A percentile compares a stretch with the other conserved stretches of the same genome.
Evolutionary conservation across 2,329 filamentous ascomycete species (phyloP).

Genomic region (Penicillium sp.): DNA sequence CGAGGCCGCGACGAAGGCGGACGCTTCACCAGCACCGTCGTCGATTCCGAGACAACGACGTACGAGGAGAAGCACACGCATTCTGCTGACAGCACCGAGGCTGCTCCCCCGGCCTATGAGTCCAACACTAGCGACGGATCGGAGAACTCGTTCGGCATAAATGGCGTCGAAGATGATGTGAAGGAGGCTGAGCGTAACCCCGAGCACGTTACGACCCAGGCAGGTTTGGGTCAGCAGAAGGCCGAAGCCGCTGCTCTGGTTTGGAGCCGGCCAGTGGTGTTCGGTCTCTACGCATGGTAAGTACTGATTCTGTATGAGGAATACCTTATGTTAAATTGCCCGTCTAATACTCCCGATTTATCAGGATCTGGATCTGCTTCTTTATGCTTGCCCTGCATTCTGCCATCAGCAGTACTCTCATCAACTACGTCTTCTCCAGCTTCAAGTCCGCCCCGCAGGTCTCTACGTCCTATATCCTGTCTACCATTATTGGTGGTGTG

Average conservation of each 20-base stretch:
- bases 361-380: conserved; percentile 47
- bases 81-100: background rate
- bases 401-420: conserved; percentile 43
- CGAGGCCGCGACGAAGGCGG: conserved; percentile 16
- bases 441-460: conserved; percentile 52
- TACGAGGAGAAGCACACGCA: conserved; percentile 9
- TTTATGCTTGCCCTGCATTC: conserved; percentile 48
- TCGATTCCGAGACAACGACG: conserved; percentile 1
- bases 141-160: conserved; percentile 2
- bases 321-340: background rate
- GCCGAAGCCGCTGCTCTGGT: conserved; percentile 44
- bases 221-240: conserved; percentile 27
- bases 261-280: conserved; percentile 38
- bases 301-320: background rate
- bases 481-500: conserved; percentile 57
- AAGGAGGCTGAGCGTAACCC: conserved; percentile 17
- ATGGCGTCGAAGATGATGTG: conserved; percentile 19
- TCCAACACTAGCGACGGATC: background rate
- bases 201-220: conserved; percentile 13
- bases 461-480: conserved; percentile 54
- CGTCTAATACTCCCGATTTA: conserved; percentile 2
- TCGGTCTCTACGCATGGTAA: conserved; percentile 37
- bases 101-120: background rate
- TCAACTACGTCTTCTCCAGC: conserved; percentile 51
- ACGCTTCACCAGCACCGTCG: conserved; percentile 5